These are phyloP conservation scores for Calonectria montana DNA, from an alignment of 2,329 filamentous ascomycete genomes.

Conservation along the genomic window DNA sequence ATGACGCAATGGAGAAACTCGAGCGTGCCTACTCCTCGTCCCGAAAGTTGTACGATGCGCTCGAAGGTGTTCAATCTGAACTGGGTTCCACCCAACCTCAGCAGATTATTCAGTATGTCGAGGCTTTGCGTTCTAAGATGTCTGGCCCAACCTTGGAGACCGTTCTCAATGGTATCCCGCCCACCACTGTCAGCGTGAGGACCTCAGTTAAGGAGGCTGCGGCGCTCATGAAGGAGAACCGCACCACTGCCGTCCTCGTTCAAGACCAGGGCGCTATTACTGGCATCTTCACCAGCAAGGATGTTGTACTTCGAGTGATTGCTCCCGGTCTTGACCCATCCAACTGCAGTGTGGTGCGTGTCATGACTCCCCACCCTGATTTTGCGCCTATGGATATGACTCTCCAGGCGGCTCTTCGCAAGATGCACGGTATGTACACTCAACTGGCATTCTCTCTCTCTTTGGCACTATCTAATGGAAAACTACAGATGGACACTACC, in stretches of 20 bases:
- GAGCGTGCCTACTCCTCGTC: constrained; percentile 98
- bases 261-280: constrained; percentile 98
- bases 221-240: constrained; percentile 97
- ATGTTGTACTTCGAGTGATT: constrained; percentile 97
- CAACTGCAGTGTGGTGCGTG: constrained; percentile 96
- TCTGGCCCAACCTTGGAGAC: constrained; percentile 96
- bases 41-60: constrained; percentile 95
- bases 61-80: constrained; percentile 98
- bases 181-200: constrained; percentile 93
- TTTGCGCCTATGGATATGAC: constrained; percentile 99
- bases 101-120: constrained; percentile 99
- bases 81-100: constrained; percentile 95
- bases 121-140: constrained; percentile 95
- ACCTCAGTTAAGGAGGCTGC: constrained; percentile 98
- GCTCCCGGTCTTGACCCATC: constrained; percentile 93
- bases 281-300: constrained; percentile 99
- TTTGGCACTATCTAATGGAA: constrained; percentile 27
- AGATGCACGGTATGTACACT: constrained; percentile 88
- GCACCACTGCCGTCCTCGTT: constrained; percentile 94
- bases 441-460: neutral
- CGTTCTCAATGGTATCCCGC: constrained; percentile 90
- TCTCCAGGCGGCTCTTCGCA: constrained; percentile 95
- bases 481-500: constrained; percentile 88
- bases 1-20: constrained; percentile 99
- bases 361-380: constrained; percentile 99